phyloP scores from a whole-genome alignment of 139 green algal genomes.

The Chlorella sp. region DNA sequence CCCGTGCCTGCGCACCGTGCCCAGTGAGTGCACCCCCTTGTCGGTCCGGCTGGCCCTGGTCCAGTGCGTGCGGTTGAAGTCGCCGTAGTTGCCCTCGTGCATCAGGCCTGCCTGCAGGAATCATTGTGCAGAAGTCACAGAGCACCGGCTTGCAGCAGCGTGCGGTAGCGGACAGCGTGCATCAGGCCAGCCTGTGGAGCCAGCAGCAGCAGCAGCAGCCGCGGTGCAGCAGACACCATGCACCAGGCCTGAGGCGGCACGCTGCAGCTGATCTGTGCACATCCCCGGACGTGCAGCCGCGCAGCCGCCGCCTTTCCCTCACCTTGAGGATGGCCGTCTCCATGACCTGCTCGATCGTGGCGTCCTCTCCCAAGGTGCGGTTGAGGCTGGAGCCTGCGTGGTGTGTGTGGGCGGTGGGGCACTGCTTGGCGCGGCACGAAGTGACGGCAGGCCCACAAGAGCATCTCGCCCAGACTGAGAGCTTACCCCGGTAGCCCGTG shows the following conservation, averaged over 20 bases:
- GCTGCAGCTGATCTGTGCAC: no score
- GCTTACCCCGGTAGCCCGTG: background rate
- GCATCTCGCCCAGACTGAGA: no score
- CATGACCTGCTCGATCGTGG: slow-evolving; percentile 25
- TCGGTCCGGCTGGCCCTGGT: slow-evolving; percentile 88
- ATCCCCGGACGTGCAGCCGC: no score
- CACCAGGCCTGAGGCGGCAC: no score
- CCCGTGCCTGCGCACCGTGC: slow-evolving; percentile 44
- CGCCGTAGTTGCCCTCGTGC: slow-evolving; percentile 45
- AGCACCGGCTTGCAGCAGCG: background rate
- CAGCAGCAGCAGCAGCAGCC: no score
- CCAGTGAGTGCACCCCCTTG: slow-evolving; percentile 87
- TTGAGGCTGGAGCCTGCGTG: slow-evolving; percentile 39
- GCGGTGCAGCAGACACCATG: no score
- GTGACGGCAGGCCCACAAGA: no score
- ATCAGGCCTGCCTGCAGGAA: slow-evolving; percentile 28
- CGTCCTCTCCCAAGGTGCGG: slow-evolving; percentile 24
- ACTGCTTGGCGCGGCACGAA: no score
- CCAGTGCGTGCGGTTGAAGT: slow-evolving; percentile 58
- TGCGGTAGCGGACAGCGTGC: no score
- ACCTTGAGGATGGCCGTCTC: slow-evolving; percentile 35
- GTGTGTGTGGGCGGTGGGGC: no score
- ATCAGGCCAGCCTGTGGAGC: no score
- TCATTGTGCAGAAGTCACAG: slow-evolving; percentile 2
- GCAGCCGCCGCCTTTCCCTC: no score